Evolutionary conservation across 2,329 filamentous ascomycete genomes (phyloP), one percentile per base, ranked within the genome.

Genomic region (Ophiostoma sp.): DNA sequence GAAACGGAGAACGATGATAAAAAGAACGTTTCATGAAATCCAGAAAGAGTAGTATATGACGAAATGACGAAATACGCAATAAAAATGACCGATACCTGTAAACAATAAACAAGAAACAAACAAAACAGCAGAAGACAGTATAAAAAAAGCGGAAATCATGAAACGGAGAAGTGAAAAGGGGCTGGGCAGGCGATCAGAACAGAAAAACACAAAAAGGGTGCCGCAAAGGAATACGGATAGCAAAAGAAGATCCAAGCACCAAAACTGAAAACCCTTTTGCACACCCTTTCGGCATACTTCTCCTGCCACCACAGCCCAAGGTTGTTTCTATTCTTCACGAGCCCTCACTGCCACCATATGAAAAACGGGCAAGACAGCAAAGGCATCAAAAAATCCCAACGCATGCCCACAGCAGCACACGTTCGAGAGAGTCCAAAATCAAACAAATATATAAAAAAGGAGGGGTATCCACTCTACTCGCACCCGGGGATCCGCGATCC

Each of bases 401-500:
- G 68, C 72, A 63, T 59, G 66, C 72, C 48, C 19, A 33, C 17
- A 48, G 19, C 42, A 48, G 69, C 72, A 48, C 66, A 36, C 68
- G 72, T 70, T 59, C n/a, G n/a, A 17, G n/a, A 55, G 57, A 55
- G 55, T 25, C 57, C 45, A 73, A 68, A 70, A 39, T 42, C 28
- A 69, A 69, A 42, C 71, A 73, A 70, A 71, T 70, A 75, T 73
- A 75, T 12, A 66, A 72, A 69, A 71, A 70, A 75, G 63, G 71
- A 74, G 72, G 75, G 75, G 75, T 76, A 76, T 76, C 75, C 74
- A 76, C 74, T 76, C 75, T 74, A 69, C 72, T 71, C 69, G 66
- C 70, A 68, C 70, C 73, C 70, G 22, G 70, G 45, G 66, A 66
- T 45, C 28, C 25, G 66, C 28, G 28, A 33, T 50, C 66, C 42